A percentile compares a stretch with the other conserved stretches of the same genome.
These are phyloP conservation scores for Diplodia corticola DNA, from an alignment of 2,329 filamentous ascomycete species.

Conservation along the genomic window DNA sequence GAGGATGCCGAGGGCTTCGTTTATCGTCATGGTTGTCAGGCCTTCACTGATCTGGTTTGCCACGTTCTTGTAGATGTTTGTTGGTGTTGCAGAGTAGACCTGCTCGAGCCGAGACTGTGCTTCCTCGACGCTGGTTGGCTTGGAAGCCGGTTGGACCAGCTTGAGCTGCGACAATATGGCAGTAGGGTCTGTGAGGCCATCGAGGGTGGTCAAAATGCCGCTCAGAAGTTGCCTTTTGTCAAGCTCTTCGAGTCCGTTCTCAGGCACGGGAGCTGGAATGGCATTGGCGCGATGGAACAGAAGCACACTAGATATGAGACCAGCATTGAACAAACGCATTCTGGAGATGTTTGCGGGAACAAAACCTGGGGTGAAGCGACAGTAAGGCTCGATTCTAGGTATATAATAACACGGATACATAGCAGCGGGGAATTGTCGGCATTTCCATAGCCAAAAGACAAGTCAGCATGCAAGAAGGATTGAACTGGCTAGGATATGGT, in stretches of 20 bases:
- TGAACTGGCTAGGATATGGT: neutral
- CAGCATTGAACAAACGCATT: neutral
- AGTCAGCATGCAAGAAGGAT: neutral
- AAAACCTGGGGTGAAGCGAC: neutral
- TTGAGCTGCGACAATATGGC: constrained; percentile 24
- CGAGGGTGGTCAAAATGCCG: neutral
- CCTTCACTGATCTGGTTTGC: constrained; percentile 32
- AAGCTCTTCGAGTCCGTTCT: neutral
- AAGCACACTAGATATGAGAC: neutral
- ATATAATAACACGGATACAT: neutral
- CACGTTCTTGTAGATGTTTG: constrained; percentile 31
- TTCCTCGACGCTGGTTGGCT: constrained; percentile 29
- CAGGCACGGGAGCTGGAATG: neutral
- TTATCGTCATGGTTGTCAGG: constrained; percentile 22
- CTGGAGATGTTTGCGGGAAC: neutral
- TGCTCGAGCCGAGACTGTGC: constrained; percentile 25
- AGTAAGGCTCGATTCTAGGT: neutral
- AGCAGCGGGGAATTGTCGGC: neutral
- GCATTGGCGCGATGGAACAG: neutral
- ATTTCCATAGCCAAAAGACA: neutral
- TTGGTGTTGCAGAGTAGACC: constrained; percentile 28
- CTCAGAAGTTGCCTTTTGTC: neutral
- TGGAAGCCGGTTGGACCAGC: constrained; percentile 30
- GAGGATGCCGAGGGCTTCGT: neutral
- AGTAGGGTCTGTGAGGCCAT: neutral